These are phyloP conservation scores for Fagus crenata DNA, from an alignment of 306 rosid genomes.

Conservation along the genomic window DNA sequence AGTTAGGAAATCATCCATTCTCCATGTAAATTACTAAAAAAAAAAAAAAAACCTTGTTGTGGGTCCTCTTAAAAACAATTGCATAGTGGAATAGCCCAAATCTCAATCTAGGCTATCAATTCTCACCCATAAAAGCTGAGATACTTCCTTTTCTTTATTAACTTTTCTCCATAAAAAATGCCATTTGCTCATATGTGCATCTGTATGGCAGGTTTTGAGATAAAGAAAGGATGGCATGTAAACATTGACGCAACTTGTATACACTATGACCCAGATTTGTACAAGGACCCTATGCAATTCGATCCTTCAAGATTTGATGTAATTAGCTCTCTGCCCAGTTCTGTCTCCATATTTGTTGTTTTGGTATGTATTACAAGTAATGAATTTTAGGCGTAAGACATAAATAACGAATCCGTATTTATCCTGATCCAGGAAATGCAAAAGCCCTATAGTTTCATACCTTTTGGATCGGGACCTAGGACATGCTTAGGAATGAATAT, in stretches of 20 bases:
- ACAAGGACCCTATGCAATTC: constrained; percentile 57
- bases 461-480: constrained; percentile 77
- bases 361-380: not conserved
- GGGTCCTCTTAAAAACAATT: no score
- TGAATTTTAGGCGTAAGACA: no score
- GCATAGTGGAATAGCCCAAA: no score
- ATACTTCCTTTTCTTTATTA: not conserved
- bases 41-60: no score
- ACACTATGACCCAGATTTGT: constrained; percentile 60
- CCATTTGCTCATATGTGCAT: not conserved
- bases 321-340: constrained; percentile 13
- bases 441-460: constrained; percentile 66
- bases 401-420: not conserved
- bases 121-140: not conserved
- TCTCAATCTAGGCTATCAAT: no score
- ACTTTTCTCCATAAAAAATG: not conserved
- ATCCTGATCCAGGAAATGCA: constrained; percentile 50
- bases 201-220: constrained; percentile 47
- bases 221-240: constrained; percentile 77
- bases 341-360: constrained; percentile 1
- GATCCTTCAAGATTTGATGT: constrained; percentile 80
- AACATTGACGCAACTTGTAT: constrained; percentile 67
- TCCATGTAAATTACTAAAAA: no score
- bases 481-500: constrained; percentile 72
- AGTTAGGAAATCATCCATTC: no score